Conservation (phyloP, 1,139 yeast genomes). For the Debaryomyces coudertii region DNA sequence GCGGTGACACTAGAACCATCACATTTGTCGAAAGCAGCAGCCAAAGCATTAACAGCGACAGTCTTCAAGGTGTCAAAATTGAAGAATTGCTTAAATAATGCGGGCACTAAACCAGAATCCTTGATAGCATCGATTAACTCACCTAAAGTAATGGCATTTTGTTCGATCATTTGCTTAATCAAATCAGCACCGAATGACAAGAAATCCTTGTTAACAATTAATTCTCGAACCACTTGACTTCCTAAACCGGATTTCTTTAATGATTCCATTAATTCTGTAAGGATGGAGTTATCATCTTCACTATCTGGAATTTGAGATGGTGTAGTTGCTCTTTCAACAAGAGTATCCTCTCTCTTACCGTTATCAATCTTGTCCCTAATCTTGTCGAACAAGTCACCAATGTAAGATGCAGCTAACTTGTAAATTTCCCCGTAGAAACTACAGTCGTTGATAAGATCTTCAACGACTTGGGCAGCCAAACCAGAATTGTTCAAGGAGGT, state of each 20-base stretch:
- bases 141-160: constrained; percentile 33
- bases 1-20: constrained; percentile 27
- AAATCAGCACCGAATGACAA: constrained; percentile 46
- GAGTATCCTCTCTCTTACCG: constrained; percentile 24
- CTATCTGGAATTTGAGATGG: constrained; percentile 10
- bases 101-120: constrained; percentile 44
- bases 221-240: constrained; percentile 41
- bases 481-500: constrained; percentile 49
- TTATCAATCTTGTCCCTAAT: constrained; percentile 28
- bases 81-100: constrained; percentile 44
- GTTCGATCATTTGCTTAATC: constrained; percentile 34
- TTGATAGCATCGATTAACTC: constrained; percentile 34
- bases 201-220: constrained; percentile 45
- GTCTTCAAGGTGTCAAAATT: constrained; percentile 44
- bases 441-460: constrained; percentile 45
- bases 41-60: constrained; percentile 48
- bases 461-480: constrained; percentile 43
- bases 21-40: constrained; percentile 50
- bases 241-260: constrained; percentile 51
- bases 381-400: constrained; percentile 34
- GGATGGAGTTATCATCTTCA: constrained; percentile 20
- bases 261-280: constrained; percentile 47
- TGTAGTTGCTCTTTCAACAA: constrained; percentile 13
- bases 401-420: constrained; percentile 36
- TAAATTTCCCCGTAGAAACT: constrained; percentile 45